A percentile compares a stretch with the other conserved stretches of the same genome.
These are phyloP conservation scores for Chernovozyma aurita DNA, from an alignment of 1,139 yeast species.

Conservation along the genomic window DNA sequence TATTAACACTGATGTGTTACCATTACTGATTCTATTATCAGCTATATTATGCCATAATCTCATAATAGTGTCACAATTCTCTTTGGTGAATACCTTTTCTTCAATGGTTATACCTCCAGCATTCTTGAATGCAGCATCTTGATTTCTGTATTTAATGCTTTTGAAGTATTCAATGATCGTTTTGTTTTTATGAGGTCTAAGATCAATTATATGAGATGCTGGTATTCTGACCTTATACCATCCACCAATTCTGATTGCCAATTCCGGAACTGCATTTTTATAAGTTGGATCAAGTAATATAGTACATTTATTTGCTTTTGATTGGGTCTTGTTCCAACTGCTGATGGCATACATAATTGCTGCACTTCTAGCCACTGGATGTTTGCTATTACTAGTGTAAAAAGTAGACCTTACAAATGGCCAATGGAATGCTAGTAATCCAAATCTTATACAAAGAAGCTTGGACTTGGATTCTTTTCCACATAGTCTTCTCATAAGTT, in stretches of 20 bases:
- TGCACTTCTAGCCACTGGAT: slow-evolving; percentile 39
- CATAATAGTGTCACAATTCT: slow-evolving; percentile 26
- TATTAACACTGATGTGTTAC: slow-evolving; percentile 33
- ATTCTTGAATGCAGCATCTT: slow-evolving; percentile 26
- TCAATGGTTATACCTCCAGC: slow-evolving; percentile 32
- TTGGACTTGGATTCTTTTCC: slow-evolving; percentile 28
- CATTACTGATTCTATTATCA: slow-evolving; percentile 27
- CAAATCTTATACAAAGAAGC: slow-evolving; percentile 32
- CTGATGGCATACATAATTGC: slow-evolving; percentile 35
- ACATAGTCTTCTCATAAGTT: slow-evolving; percentile 16
- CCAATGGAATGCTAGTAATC: slow-evolving; percentile 43
- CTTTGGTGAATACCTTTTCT: slow-evolving; percentile 18
- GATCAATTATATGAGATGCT: slow-evolving; percentile 37
- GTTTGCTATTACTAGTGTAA: slow-evolving; percentile 31
- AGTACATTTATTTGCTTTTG: slow-evolving; percentile 23
- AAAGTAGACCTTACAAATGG: slow-evolving; percentile 41
- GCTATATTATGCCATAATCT: slow-evolving; percentile 37
- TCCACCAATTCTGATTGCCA: slow-evolving; percentile 34
- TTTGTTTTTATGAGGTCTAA: slow-evolving; percentile 30
- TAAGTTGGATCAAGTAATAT: slow-evolving; percentile 37
- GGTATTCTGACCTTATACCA: slow-evolving; percentile 35
- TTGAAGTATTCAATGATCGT: slow-evolving; percentile 31
- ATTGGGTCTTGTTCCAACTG: slow-evolving; percentile 27
- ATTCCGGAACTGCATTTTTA: slow-evolving; percentile 27
- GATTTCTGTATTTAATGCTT: slow-evolving; percentile 37